Base-by-base conservation (phyloP, 441 rosid species). In the Populus hybrid region DNA sequence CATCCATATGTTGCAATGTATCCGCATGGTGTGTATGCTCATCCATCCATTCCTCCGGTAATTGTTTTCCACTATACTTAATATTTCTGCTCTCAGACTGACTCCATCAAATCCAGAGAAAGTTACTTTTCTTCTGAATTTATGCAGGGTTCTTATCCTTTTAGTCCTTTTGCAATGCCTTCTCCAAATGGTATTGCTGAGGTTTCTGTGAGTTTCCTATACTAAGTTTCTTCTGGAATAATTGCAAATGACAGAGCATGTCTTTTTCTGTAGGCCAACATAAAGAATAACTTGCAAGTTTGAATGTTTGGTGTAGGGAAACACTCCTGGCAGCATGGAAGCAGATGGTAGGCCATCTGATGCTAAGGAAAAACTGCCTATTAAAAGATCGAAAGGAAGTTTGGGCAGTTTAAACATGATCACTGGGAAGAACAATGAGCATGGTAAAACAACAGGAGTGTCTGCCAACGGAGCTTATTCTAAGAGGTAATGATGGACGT, bases 311-410 rank as follows among this genome's bases (percentile, higher is more conserved):
- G 16, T 88, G 81, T 74, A 95, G 99, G 95, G 93, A 81, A 91
- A 86, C 86, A 87, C 91, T 82, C 93, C 93, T 78, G 90, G 91
- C 30, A 71, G 85, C 53, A 70, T 78, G 32, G 95, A 92, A 82
- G 85, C 88, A 70, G 99, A 94, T 82, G 90, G 86, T 50, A 95
- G 89, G 85, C 91, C 89, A 75, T 78, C 97, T 84, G 97, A 94
- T 34, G 90, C 63, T 71, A 95, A 94, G 86, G 99, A 95, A 83
- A 95, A 95, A 75, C 85, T 94, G 82, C 97, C 98, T 71, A 91
- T 94, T 78, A 94, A 95, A 90, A 91, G 98, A 86, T 95, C 99
- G 7, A 94, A 92, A 90, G 99, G 97, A 84, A 94, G 98, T 84
- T 88, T 95, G 87, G 98, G 98, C 79, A 95, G 97, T 84, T 88